phyloP scores from a whole-genome alignment of 2,329 filamentous ascomycete genomes.

The Sporothrix luriei region DNA sequence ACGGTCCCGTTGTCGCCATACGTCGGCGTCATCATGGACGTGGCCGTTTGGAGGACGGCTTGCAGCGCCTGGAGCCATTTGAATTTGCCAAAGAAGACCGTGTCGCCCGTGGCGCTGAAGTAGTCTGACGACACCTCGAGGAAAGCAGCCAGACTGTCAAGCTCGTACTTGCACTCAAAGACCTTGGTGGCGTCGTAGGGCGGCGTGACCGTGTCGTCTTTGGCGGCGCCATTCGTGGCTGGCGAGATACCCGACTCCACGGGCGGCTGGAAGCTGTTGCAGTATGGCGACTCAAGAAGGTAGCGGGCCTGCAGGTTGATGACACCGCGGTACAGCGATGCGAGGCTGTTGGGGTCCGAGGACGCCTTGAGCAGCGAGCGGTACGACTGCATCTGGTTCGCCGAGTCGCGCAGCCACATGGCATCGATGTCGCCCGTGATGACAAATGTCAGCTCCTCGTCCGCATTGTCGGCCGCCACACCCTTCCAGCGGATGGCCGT shows the following conservation, averaged over 20 bases:
- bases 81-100: slow-evolving; percentile 69
- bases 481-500: slow-evolving; percentile 38
- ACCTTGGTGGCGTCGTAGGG: slow-evolving; percentile 69
- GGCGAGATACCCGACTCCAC: slow-evolving; percentile 68
- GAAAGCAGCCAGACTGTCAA: slow-evolving; percentile 88
- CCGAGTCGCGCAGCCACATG: slow-evolving; percentile 46
- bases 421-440: slow-evolving; percentile 45
- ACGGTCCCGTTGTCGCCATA: slow-evolving; percentile 65
- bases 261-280: slow-evolving; percentile 93
- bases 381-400: slow-evolving; percentile 76
- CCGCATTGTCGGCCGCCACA: slow-evolving; percentile 34
- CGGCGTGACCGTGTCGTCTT: slow-evolving; percentile 65
- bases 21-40: slow-evolving; percentile 72
- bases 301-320: slow-evolving; percentile 78
- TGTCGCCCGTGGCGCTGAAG: slow-evolving; percentile 70
- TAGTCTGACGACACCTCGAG: slow-evolving; percentile 81
- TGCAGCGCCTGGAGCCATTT: slow-evolving; percentile 74
- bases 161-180: slow-evolving; percentile 96
- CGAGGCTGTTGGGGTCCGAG: slow-evolving; percentile 60
- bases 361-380: slow-evolving; percentile 60
- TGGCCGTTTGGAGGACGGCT: slow-evolving; percentile 67
- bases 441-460: slow-evolving; percentile 66
- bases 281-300: slow-evolving; percentile 72
- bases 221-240: slow-evolving; percentile 58
- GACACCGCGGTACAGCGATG: slow-evolving; percentile 69